phyloP scores from a whole-genome alignment of 306 rosid genomes.

The Cucurbita ficifolia region DNA sequence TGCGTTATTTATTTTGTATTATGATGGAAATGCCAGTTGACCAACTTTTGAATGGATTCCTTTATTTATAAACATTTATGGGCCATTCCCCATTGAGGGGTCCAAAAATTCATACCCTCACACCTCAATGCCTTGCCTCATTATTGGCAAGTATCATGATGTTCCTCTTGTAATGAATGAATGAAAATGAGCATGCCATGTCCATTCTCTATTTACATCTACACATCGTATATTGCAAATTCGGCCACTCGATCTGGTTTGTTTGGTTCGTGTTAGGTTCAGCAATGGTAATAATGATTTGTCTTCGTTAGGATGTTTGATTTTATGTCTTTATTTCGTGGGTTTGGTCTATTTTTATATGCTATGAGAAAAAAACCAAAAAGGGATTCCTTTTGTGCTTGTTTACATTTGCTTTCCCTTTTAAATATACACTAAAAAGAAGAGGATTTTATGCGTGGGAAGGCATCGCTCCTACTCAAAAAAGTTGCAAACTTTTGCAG shows the following conservation, averaged over 20 bases:
- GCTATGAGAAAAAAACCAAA: not conserved
- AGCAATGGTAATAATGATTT: not conserved
- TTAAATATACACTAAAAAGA: not conserved
- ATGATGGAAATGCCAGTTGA: constrained; percentile 6
- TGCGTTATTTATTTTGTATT: not conserved
- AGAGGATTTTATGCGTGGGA: not conserved
- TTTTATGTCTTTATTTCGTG: not conserved
- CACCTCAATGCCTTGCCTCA: not conserved
- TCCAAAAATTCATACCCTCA: not conserved
- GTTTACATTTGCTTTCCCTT: not conserved
- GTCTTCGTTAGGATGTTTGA: not conserved
- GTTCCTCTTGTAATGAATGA: constrained; percentile 3
- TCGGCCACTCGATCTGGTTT: not conserved
- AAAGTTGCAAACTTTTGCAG: not conserved
- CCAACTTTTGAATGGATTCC: constrained; percentile 3
- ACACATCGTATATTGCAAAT: not conserved
- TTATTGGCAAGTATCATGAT: not conserved
- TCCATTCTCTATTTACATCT: not conserved
- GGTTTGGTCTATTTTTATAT: not conserved
- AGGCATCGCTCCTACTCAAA: not conserved
- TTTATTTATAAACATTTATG: not conserved
- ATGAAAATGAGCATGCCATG: not conserved
- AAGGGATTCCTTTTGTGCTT: not conserved
- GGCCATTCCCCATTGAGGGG: not conserved
- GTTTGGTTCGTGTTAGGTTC: not conserved